Conservation (phyloP, 306 rosid genomes). For the Vigna trinervia region DNA sequence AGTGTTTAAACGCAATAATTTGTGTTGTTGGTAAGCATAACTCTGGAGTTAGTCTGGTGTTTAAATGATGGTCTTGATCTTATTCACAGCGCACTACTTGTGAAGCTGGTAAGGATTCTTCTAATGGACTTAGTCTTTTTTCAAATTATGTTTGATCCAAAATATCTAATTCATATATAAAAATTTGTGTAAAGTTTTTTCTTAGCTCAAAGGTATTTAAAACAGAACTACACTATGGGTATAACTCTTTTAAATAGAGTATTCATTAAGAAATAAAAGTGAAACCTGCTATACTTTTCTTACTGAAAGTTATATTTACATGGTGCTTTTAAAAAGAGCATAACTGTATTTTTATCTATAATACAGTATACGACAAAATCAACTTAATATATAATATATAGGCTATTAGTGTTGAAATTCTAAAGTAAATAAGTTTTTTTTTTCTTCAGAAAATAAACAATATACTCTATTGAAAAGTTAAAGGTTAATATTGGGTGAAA, state of each 20-base stretch:
- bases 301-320: background rate
- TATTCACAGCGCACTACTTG: background rate
- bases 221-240: too few species aligned
- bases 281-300: background rate
- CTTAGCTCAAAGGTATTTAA: background rate
- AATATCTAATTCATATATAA: background rate
- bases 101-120: background rate
- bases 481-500: too few species aligned
- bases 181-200: background rate
- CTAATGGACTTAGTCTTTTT: background rate
- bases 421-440: too few species aligned
- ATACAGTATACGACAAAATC: background rate
- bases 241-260: background rate
- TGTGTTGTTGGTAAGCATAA: background rate
- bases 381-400: background rate
- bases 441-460: too few species aligned
- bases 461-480: too few species aligned
- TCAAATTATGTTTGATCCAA: background rate
- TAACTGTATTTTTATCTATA: background rate
- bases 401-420: too few species aligned
- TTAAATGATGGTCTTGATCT: background rate
- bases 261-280: background rate
- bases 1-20: background rate
- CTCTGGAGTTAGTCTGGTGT: background rate
- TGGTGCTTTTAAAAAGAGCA: background rate